These are phyloP conservation scores for Nakazawaea wyomingensis DNA, from an alignment of 805 yeast genomes.

Conservation along the genomic window DNA sequence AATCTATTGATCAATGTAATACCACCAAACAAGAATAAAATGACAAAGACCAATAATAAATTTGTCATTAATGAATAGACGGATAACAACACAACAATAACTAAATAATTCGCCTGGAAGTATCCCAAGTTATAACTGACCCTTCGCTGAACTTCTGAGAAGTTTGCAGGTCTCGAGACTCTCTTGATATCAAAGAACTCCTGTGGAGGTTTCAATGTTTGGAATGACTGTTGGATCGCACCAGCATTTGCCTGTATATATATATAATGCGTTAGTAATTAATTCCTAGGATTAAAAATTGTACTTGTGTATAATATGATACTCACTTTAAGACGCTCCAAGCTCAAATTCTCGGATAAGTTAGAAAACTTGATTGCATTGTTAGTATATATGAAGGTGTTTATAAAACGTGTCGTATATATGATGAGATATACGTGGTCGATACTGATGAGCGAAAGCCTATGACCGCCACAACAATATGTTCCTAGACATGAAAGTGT, in stretches of 20 bases:
- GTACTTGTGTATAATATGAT: neutral
- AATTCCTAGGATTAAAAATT: neutral
- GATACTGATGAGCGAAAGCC: neutral
- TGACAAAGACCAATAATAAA: slow-evolving; percentile 75
- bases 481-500: neutral
- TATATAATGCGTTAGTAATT: slow-evolving; percentile 10
- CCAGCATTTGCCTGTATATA: slow-evolving; percentile 39
- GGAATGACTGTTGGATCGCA: slow-evolving; percentile 54
- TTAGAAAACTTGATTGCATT: slow-evolving; percentile 29
- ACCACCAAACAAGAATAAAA: slow-evolving; percentile 69
- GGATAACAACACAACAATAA: slow-evolving; percentile 66
- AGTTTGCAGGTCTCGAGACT: slow-evolving; percentile 84
- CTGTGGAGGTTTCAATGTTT: slow-evolving; percentile 80
- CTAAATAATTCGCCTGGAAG: slow-evolving; percentile 80
- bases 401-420: too few species aligned
- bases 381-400: too few species aligned
- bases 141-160: slow-evolving; percentile 85
- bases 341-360: slow-evolving; percentile 41
- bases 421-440: neutral
- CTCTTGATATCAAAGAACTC: slow-evolving; percentile 92
- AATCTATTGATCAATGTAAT: slow-evolving; percentile 72
- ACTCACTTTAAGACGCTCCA: slow-evolving; percentile 42
- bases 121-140: slow-evolving; percentile 81
- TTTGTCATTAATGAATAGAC: slow-evolving; percentile 87
- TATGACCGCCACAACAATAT: neutral